Conservation (phyloP, 305 asterid genomes). For the Andrographis paniculata region DNA sequence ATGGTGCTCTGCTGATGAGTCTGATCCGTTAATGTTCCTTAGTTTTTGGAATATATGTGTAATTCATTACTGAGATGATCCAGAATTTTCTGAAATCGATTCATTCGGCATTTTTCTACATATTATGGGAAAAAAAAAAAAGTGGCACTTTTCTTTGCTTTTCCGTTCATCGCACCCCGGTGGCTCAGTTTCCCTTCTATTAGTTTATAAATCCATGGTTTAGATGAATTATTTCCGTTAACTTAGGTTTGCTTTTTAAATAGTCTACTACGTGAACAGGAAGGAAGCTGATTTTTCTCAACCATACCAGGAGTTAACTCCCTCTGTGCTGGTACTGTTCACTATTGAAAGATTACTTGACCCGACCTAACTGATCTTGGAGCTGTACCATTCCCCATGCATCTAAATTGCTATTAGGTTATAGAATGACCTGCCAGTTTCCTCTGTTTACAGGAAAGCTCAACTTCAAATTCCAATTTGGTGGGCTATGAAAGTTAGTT, state of each 20-base stretch:
- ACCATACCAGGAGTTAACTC: conserved; percentile 50
- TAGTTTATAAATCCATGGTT: background rate
- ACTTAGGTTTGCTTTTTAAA: conserved; percentile 10
- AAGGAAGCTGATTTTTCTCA: conserved; percentile 49
- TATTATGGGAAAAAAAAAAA: too few relatives aligned
- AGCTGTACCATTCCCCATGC: background rate
- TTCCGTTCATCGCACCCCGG: too few relatives aligned
- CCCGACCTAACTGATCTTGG: background rate
- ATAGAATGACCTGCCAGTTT: conserved; percentile 11
- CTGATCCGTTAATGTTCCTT: too few relatives aligned
- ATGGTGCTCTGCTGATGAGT: too few relatives aligned
- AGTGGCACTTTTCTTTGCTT: too few relatives aligned
- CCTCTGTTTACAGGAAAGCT: conserved; percentile 32
- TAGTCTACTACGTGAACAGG: conserved; percentile 33
- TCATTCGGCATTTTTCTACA: too few relatives aligned
- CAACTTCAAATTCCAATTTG: conserved; percentile 41
- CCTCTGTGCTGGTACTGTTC: conserved; percentile 54
- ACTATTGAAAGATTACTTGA: conserved; percentile 14
- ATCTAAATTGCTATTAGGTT: conserved; percentile 12
- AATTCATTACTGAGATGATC: too few relatives aligned
- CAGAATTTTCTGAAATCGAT: too few relatives aligned
- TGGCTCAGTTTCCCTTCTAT: too few relatives aligned
- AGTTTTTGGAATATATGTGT: too few relatives aligned
- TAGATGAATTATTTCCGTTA: conserved; percentile 7
- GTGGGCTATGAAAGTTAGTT: conserved; percentile 71